Base-by-base conservation (phyloP, 805 yeast species). In the Monosporozyma servazzii region DNA sequence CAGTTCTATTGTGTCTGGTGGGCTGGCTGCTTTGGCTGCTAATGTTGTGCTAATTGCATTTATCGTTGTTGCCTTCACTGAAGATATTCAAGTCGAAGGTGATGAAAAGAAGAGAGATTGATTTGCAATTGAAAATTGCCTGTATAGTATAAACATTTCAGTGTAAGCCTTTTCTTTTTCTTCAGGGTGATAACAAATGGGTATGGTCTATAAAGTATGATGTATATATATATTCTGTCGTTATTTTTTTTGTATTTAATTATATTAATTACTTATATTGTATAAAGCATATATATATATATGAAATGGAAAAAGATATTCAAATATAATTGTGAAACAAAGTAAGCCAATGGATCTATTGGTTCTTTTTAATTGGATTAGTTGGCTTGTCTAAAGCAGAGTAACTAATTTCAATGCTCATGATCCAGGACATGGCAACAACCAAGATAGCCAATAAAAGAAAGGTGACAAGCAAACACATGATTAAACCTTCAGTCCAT, bases 11-110 rank as follows among this genome's bases (percentile, higher is more conserved):
- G 70, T 83, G 11, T 81, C 88, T 48, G 95, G 95, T 42, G 93
- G 93, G 2, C 62, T 82, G n/a, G 88, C 90, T 37, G 93, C 93
- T 2, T 72, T 79, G 17, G 78, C 79, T 51, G 93, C 93, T 27
- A 86, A 86, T 61, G 68, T 82, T 6, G 93, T 86, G 20, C 70
- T 86, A 56, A 77, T 86, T 49, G 86, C 85, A 0, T 86, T 84
- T 61, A 80, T 86, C 33, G 73, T 83, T 17, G 85, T 78, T 53
- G 93, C 95, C 1, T 86, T 86, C 67, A 76, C 75, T 21, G 95
- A 86, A 63, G 84, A 83, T 48, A 66, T 76, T 9, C 59, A 65
- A 43, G 69, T 62, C 15, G 63, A 58, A 21, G 53, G 58, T 6
- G 70, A 37, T 20, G 49, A 69, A 48, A 70, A 76, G 54, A 72